Percentiles rank a stretch among this genome's conserved stretches.
Conservation (phyloP, 2,329 filamentous ascomycete species). For the Sarocladiaceae sp. region DNA sequence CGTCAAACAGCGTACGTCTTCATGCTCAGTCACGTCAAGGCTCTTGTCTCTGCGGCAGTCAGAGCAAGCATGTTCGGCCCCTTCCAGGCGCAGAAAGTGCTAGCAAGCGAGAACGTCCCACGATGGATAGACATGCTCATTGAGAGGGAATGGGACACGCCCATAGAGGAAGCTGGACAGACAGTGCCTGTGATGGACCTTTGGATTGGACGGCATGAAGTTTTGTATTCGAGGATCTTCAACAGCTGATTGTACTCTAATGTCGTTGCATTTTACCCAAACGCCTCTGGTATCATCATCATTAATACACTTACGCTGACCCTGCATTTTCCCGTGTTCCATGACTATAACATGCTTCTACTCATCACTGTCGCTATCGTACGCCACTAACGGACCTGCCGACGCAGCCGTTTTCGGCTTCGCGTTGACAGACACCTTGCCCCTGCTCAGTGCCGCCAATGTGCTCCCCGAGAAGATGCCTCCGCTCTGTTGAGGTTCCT, state of each 20-base stretch:
- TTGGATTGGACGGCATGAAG: slow-evolving; percentile 79
- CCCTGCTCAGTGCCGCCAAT: slow-evolving; percentile 68
- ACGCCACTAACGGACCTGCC: slow-evolving; percentile 75
- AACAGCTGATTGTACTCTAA: slow-evolving; percentile 56
- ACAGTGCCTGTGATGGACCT: slow-evolving; percentile 74
- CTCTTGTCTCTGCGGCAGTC: slow-evolving; percentile 71
- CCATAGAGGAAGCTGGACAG: slow-evolving; percentile 66
- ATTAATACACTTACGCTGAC: no score
- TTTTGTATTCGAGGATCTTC: slow-evolving; percentile 81
- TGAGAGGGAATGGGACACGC: slow-evolving; percentile 53
- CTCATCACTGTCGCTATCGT: slow-evolving; percentile 84
- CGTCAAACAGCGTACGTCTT: slow-evolving; percentile 70
- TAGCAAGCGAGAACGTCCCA: slow-evolving; percentile 59
- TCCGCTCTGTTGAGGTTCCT: slow-evolving; percentile 32
- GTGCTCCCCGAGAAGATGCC: slow-evolving; percentile 82
- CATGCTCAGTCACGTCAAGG: slow-evolving; percentile 71
- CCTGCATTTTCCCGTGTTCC: neutral
- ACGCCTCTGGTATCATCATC: slow-evolving; percentile 17
- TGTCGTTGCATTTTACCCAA: neutral
- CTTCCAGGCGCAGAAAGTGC: slow-evolving; percentile 71
- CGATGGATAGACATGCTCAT: slow-evolving; percentile 54
- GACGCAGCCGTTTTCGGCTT: slow-evolving; percentile 49
- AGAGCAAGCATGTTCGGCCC: slow-evolving; percentile 74
- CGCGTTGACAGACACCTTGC: slow-evolving; percentile 49
- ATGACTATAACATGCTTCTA: slow-evolving; percentile 25